Conservation (phyloP, 2,329 filamentous ascomycete genomes). For the Aspergillus sp. region DNA sequence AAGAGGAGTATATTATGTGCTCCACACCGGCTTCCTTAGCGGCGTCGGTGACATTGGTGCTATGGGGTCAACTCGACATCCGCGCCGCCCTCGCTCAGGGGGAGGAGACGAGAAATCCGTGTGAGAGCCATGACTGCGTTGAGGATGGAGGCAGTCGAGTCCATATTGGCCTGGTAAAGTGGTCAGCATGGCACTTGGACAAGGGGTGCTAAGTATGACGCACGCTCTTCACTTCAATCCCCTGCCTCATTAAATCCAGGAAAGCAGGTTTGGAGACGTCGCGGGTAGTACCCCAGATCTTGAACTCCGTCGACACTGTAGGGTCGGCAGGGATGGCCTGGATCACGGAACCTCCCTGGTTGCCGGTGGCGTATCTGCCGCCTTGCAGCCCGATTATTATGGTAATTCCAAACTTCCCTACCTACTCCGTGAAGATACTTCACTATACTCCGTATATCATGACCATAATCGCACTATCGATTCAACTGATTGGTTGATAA, state of each 20-base stretch:
- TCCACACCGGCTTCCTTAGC: constrained; percentile 29
- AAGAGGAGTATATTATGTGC: constrained; percentile 38
- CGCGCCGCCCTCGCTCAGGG: constrained; percentile 27
- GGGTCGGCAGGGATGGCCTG: constrained; percentile 40
- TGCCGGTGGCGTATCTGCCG: constrained; percentile 38
- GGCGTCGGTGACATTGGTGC: constrained; percentile 34
- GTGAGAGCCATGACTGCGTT: constrained; percentile 40
- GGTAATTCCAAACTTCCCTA: too few relatives aligned
- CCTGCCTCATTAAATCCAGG: constrained; percentile 20
- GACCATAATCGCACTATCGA: too few relatives aligned
- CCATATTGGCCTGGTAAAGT: constrained; percentile 34
- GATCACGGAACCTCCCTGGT: constrained; percentile 47
- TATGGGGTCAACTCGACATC: constrained; percentile 24
- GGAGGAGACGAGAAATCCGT: constrained; percentile 46
- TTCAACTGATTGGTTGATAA: too few relatives aligned
- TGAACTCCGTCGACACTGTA: constrained; percentile 41
- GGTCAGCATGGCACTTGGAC: neutral
- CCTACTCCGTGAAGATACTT: too few relatives aligned
- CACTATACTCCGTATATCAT: too few relatives aligned
- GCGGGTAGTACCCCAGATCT: constrained; percentile 47
- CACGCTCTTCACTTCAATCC: constrained; percentile 31
- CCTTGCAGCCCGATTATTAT: too few relatives aligned
- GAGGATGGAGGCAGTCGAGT: constrained; percentile 33
- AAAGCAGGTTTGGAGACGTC: constrained; percentile 30
- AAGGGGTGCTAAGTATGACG: neutral